phyloP scores from a whole-genome alignment of 176 grass and related monocot species.

The Lolium perenne region DNA sequence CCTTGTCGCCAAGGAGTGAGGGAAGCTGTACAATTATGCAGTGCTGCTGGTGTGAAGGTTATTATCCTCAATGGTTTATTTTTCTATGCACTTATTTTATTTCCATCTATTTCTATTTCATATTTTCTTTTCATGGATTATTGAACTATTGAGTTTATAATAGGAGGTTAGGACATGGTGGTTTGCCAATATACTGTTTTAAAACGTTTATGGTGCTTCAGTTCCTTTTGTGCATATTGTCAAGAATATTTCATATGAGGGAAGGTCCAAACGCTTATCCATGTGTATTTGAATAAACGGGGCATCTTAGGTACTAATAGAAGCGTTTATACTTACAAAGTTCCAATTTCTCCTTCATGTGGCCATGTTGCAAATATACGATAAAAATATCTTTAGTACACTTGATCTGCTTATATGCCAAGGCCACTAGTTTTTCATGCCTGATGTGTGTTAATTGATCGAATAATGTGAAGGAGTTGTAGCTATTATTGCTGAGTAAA shows the following conservation, averaged over 20 bases:
- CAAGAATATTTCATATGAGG: neutral
- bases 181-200: neutral
- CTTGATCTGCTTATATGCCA: no score
- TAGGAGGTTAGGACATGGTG: neutral
- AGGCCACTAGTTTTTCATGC: no score
- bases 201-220: neutral
- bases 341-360: no score
- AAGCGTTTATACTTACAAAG: no score
- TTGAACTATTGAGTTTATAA: neutral
- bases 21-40: constrained; percentile 63
- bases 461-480: no score
- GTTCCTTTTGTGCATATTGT: neutral
- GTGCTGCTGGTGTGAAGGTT: constrained; percentile 65
- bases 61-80: neutral
- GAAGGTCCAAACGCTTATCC: no score
- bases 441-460: no score
- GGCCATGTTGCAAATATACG: no score
- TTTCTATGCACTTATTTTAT: neutral
- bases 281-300: no score
- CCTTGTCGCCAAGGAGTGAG: constrained; percentile 67
- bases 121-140: neutral
- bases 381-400: no score
- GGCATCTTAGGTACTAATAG: no score
- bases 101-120: neutral
- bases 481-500: no score